Conservation (phyloP, 805 yeast genomes). For the Cyberlindnera sargentensis region DNA sequence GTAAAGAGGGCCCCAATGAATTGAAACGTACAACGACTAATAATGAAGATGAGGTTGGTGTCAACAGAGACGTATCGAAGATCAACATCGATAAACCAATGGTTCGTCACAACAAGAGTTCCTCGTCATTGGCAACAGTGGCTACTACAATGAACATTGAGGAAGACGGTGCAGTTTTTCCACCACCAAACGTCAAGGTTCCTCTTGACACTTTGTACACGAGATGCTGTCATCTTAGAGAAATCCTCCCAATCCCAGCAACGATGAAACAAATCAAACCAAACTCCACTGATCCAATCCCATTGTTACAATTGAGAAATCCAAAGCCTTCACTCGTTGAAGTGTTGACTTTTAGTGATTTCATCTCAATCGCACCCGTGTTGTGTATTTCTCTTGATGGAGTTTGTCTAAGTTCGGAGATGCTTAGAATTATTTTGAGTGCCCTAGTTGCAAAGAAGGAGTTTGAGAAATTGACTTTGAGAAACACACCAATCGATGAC, state of each 20-base stretch:
- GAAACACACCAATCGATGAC: conserved; percentile 69
- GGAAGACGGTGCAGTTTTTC: conserved; percentile 22
- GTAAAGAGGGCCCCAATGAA: conserved; percentile 27
- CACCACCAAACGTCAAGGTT: conserved; percentile 25
- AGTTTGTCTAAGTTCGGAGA: conserved; percentile 63
- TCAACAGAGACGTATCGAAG: conserved; percentile 26
- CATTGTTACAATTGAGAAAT: conserved; percentile 67
- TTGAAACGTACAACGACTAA: conserved; percentile 24
- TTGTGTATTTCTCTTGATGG: conserved; percentile 76
- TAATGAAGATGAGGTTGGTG: conserved; percentile 32
- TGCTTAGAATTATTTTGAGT: conserved; percentile 62
- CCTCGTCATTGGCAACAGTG: conserved; percentile 21
- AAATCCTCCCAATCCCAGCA: conserved; percentile 87
- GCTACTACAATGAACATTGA: not conserved
- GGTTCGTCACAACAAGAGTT: conserved; percentile 29
- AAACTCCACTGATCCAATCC: conserved; percentile 79
- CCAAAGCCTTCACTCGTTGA: conserved; percentile 88
- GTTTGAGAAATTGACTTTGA: conserved; percentile 63
- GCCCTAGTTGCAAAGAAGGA: conserved; percentile 56
- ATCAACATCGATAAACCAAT: conserved; percentile 38
- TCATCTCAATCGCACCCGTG: conserved; percentile 78
- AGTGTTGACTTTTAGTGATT: conserved; percentile 80
- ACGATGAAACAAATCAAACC: conserved; percentile 69
- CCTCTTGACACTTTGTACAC: conserved; percentile 75
- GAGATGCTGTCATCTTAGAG: conserved; percentile 87